Conservation (phyloP, 805 yeast genomes). For the Sugiyamaella chiloensis region DNA sequence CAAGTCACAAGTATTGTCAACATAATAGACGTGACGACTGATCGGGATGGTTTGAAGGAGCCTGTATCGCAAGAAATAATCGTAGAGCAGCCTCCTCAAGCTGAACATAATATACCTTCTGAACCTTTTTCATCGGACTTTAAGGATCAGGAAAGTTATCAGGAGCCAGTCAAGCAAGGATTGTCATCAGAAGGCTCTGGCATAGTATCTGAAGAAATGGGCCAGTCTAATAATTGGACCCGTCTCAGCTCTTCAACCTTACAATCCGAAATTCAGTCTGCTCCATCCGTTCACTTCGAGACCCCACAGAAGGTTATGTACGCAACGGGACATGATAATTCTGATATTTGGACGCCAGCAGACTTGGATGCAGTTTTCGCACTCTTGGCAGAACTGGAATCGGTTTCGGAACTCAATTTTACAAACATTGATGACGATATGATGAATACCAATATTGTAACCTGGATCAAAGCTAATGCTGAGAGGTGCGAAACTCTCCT, state of each 20-base stretch:
- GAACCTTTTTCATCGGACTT: no score
- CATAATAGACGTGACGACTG: no score
- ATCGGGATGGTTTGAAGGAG: no score
- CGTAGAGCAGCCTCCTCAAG: no score
- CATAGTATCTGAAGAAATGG: no score
- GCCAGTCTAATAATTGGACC: constrained; percentile 10
- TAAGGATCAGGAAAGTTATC: no score
- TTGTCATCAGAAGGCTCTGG: no score
- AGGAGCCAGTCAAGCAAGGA: no score
- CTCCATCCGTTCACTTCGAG: not conserved
- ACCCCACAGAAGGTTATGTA: not conserved
- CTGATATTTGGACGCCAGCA: constrained; percentile 25
- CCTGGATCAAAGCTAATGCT: constrained; percentile 64
- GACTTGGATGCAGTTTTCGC: constrained; percentile 31
- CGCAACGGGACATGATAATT: constrained; percentile 1
- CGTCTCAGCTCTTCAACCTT: constrained; percentile 13
- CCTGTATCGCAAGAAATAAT: no score
- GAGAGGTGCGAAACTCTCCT: constrained; percentile 50
- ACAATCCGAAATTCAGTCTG: not conserved
- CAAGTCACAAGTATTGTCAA: no score
- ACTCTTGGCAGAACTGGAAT: constrained; percentile 33
- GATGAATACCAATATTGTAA: constrained; percentile 61
- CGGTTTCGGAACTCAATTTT: constrained; percentile 1
- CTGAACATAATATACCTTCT: no score
- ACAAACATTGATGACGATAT: constrained; percentile 43